Base-by-base conservation (phyloP, 176 grass and related monocot species). In the Oryza coarctata region DNA sequence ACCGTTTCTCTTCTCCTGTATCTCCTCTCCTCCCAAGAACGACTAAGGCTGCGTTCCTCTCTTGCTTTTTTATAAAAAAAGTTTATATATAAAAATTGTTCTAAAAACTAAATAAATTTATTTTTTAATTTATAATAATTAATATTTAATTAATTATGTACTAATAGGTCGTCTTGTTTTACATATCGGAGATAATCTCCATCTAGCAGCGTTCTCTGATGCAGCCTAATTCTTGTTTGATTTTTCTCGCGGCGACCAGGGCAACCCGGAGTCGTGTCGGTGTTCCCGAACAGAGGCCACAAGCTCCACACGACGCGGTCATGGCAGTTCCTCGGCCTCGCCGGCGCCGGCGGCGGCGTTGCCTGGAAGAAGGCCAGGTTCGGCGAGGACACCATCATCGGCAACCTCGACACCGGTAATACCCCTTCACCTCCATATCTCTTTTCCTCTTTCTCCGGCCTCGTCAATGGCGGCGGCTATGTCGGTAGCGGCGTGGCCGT, bases 321-420 rank as follows among this genome's bases (percentile, higher is more conserved):
- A 22, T 98, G 95, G 95, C 86, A 93, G 76, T 95, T 98, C 88
- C 86, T 98, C 31, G 85, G 92, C 9, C 83, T 98, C 60, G 92
- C 92, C 74, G 88, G 70, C 5, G 61, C 74, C 32, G 87, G 85
- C 43, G 88, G 66, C 15, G 75, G 72, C 8, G 80, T 57, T 12
- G 85, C 83, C 3, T 98, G 95, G 95, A 31, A 29, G 35, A 91
- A 81, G 86, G 82, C 95, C 0, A 91, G 68, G 17, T 98, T 91
- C 76, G 95, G 90, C 31, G 82, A 91, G 77, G 88, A 89, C 84
- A 86, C 90, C 68, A 91, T 98, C 87, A 93, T 98, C 69, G 95
- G 87, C 84, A 98, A 95, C 77, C 83, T 98, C 63, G 95, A 98
- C 80, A 98, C 95, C 15, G 95, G 95, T 98, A 82, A 60, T 29